These are phyloP conservation scores for Fragilaria crotonensis DNA, from an alignment of 108 stramenopile genomes.

Conservation along the genomic window DNA sequence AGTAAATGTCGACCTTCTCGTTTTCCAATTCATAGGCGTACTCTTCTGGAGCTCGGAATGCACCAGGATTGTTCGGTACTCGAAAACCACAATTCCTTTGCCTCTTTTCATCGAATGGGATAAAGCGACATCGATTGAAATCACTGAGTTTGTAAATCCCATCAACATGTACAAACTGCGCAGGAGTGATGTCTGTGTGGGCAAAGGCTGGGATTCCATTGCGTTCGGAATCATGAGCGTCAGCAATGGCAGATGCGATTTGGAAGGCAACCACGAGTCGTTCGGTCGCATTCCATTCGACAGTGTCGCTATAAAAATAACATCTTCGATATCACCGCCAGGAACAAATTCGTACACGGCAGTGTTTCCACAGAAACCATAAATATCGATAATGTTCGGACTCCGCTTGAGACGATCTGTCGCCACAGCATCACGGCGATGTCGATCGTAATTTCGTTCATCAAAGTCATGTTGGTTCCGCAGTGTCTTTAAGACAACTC, in stretches of 20 bases:
- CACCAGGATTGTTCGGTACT: constrained; percentile 44
- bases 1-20: constrained; percentile 63
- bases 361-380: constrained; percentile 66
- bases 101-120: constrained; percentile 3
- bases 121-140: constrained; percentile 27
- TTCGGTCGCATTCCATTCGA: constrained; percentile 4
- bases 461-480: constrained; percentile 36
- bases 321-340: constrained; percentile 33
- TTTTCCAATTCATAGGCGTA: constrained; percentile 27
- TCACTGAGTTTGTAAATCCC: constrained; percentile 29
- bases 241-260: constrained; percentile 32
- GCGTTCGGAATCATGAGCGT: constrained; percentile 29
- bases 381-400: constrained; percentile 63
- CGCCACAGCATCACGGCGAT: constrained; percentile 64
- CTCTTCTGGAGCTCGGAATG: constrained; percentile 50
- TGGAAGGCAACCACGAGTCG: constrained; percentile 24
- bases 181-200: constrained; percentile 28
- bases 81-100: constrained; percentile 28
- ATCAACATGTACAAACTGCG: constrained; percentile 23
- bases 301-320: constrained; percentile 26
- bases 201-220: constrained; percentile 47
- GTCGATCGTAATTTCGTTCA: constrained; percentile 50
- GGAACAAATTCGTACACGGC: constrained; percentile 51
- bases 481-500: constrained; percentile 43
- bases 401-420: constrained; percentile 70